These are phyloP conservation scores for Abrus precatorius DNA, from an alignment of 306 rosid genomes.

Conservation along the genomic window DNA sequence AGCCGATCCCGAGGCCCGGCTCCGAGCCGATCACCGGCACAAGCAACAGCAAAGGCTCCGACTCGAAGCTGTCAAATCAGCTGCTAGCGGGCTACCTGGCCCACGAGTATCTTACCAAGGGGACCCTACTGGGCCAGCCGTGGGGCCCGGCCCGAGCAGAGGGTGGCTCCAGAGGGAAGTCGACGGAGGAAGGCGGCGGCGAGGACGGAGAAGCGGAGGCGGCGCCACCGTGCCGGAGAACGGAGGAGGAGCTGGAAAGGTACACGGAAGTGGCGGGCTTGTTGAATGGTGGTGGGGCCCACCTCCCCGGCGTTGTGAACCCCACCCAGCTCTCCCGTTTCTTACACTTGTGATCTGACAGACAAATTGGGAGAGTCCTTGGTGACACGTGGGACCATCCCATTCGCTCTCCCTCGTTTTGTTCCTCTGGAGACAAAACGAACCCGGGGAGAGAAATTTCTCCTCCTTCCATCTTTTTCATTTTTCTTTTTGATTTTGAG, in stretches of 20 bases:
- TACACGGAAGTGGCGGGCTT: constrained; percentile 76
- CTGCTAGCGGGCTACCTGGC: constrained; percentile 89
- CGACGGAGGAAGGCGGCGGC: constrained; percentile 13
- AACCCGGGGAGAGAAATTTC: constrained; percentile 22
- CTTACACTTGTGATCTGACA: constrained; percentile 68
- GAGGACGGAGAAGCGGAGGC: constrained; percentile 39
- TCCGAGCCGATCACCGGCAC: constrained; percentile 21
- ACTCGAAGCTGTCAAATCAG: constrained; percentile 54
- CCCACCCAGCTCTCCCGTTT: constrained; percentile 82
- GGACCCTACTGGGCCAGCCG: constrained; percentile 76
- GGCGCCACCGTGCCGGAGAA: constrained; percentile 20
- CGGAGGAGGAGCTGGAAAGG: constrained; percentile 52
- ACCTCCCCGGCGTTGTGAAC: constrained; percentile 77
- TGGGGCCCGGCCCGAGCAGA: constrained; percentile 62
- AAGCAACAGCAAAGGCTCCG: not conserved
- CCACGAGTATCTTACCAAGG: constrained; percentile 82
- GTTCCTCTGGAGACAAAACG: constrained; percentile 25
- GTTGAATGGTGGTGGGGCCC: constrained; percentile 70
- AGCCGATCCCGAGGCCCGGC: constrained; percentile 27
- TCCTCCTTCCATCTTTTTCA: not conserved
- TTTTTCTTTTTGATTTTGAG: not conserved
- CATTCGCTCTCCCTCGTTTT: constrained; percentile 41
- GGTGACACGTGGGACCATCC: constrained; percentile 51
- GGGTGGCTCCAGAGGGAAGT: not conserved
- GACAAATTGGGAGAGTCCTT: constrained; percentile 6